Evolutionary conservation across 257 asterid species (phyloP).

Genomic region (Gentiana dahurica): DNA sequence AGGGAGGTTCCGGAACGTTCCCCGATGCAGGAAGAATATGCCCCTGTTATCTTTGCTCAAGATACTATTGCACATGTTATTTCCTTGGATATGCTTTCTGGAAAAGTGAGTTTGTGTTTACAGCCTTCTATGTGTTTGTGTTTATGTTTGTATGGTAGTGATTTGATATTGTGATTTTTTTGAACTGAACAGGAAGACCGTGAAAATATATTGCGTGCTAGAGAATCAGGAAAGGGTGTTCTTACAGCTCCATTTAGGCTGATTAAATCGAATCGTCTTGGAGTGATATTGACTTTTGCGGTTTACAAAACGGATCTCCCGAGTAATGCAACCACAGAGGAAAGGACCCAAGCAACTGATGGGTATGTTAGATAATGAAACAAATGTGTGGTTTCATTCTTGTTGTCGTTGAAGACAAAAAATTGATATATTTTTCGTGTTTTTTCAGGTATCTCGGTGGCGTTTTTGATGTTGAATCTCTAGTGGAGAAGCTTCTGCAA

Average conservation of each 20-base stretch:
- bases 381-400: too few relatives aligned
- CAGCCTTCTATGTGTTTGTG: background rate
- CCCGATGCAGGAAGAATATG: slow-evolving; percentile 81
- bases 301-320: slow-evolving; percentile 73
- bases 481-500: slow-evolving; percentile 90
- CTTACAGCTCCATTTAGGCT: slow-evolving; percentile 94
- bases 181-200: slow-evolving; percentile 74
- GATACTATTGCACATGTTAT: slow-evolving; percentile 91
- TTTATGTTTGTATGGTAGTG: background rate
- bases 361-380: slow-evolving; percentile 40
- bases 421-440: too few relatives aligned
- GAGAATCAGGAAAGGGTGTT: slow-evolving; percentile 94
- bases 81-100: slow-evolving; percentile 91
- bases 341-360: slow-evolving; percentile 66
- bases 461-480: slow-evolving; percentile 88
- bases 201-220: slow-evolving; percentile 82
- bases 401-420: too few relatives aligned
- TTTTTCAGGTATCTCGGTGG: slow-evolving; percentile 86
- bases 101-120: slow-evolving; percentile 47
- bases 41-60: slow-evolving; percentile 96
- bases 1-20: slow-evolving; percentile 64
- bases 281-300: slow-evolving; percentile 92
- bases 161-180: slow-evolving; percentile 8
- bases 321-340: slow-evolving; percentile 55
- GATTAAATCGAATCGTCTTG: slow-evolving; percentile 83